phyloP scores from a whole-genome alignment of 176 grass and related monocot species.

The Ananas comosus region DNA sequence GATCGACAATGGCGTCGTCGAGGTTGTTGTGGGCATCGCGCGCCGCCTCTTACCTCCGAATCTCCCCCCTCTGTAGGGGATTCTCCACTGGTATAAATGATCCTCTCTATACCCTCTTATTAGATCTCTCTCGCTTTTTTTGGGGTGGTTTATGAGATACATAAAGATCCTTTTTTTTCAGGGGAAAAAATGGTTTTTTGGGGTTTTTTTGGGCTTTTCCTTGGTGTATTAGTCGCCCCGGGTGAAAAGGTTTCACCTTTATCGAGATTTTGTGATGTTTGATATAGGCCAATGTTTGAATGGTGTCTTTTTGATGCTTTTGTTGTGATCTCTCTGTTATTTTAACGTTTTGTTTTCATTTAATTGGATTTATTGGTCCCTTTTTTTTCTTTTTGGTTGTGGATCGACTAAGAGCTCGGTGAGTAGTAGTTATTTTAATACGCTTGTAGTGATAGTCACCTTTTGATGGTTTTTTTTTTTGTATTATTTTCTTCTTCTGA shows the following conservation, averaged over 20 bases:
- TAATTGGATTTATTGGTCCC: background rate
- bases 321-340: background rate
- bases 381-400: background rate
- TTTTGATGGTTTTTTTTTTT: background rate
- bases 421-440: background rate
- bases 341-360: background rate
- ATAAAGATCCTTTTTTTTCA: background rate
- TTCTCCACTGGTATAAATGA: constrained; percentile 63
- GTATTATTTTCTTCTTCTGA: background rate
- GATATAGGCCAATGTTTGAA: background rate
- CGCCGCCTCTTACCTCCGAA: constrained; percentile 77
- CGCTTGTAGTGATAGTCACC: too few species aligned
- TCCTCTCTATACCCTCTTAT: background rate
- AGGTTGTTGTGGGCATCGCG: constrained; percentile 87
- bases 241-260: background rate
- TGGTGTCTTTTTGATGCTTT: background rate
- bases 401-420: background rate
- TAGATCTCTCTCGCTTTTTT: background rate
- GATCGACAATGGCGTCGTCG: constrained; percentile 40
- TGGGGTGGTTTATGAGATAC: background rate
- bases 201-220: background rate
- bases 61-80: constrained; percentile 67
- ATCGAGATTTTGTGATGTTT: too few species aligned
- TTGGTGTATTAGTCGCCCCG: background rate
- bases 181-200: background rate